Conservation (phyloP, 352 stramenopile species). For the Globisporangium alternatum region DNA sequence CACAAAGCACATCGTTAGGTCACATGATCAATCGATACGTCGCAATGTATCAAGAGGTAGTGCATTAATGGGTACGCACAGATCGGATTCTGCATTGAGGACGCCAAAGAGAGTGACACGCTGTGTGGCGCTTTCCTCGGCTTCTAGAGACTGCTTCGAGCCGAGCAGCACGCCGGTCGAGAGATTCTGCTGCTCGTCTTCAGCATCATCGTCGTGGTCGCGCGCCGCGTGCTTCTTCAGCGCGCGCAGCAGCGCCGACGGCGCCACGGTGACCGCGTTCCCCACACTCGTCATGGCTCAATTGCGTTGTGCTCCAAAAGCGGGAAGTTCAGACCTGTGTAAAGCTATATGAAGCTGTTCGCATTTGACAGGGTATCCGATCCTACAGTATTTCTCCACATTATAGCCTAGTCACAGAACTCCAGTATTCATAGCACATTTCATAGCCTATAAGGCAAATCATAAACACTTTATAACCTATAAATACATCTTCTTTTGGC, state of each 20-base stretch:
- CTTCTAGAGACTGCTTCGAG: neutral
- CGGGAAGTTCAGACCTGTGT: neutral
- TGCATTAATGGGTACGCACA: slow-evolving; percentile 8
- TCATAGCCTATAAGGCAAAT: too few species aligned
- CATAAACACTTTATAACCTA: too few species aligned
- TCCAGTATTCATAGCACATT: neutral
- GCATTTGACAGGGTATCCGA: neutral
- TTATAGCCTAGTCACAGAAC: neutral
- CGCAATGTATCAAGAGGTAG: neutral
- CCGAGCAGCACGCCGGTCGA: slow-evolving; percentile 13
- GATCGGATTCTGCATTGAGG: slow-evolving; percentile 1
- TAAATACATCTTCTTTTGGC: too few species aligned
- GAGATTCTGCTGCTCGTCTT: neutral
- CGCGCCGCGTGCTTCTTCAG: slow-evolving; percentile 5
- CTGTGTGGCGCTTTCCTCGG: neutral
- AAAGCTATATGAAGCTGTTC: neutral
- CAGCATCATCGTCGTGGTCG: slow-evolving; percentile 7
- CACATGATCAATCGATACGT: neutral
- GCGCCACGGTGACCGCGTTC: neutral
- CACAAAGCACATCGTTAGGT: neutral
- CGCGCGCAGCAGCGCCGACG: slow-evolving; percentile 13
- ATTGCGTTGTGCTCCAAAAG: neutral
- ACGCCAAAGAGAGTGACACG: slow-evolving; percentile 12
- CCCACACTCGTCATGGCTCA: neutral
- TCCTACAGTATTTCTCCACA: neutral